A percentile compares a stretch with the other conserved stretches of the same genome.
phyloP scores from a whole-genome alignment of 2,329 filamentous ascomycete species.

The Arthrinium puccinioides region DNA sequence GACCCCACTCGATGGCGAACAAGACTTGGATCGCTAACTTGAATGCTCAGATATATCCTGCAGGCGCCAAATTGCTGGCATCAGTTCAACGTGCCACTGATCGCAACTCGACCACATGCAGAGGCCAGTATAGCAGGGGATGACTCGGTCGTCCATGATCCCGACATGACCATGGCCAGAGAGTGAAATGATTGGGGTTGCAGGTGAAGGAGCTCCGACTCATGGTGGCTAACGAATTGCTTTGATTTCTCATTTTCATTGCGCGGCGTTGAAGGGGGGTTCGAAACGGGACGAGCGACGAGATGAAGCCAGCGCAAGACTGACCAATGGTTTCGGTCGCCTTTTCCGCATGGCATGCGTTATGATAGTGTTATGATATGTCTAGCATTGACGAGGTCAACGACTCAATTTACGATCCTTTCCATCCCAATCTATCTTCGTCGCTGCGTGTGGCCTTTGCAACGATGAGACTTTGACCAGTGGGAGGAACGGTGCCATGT shows the following conservation, averaged over 20 bases:
- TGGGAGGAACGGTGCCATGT: no score
- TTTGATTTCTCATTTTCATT: neutral
- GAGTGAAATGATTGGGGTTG: no score
- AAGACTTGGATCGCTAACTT: neutral
- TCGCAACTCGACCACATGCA: conserved; percentile 14
- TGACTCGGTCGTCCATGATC: conserved; percentile 8
- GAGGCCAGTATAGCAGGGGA: conserved; percentile 14
- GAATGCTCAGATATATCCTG: conserved; percentile 54
- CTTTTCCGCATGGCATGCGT: no score
- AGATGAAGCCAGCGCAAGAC: no score
- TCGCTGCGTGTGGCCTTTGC: no score
- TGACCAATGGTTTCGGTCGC: no score
- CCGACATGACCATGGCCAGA: neutral
- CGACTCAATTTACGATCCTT: no score
- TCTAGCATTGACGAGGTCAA: no score
- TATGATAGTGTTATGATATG: no score
- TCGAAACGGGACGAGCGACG: neutral
- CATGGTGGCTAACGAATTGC: neutral
- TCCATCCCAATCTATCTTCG: no score
- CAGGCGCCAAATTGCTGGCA: conserved; percentile 73
- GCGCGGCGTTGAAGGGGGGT: conserved; percentile 1
- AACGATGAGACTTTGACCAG: no score
- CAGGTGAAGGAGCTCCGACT: no score
- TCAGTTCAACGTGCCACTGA: conserved; percentile 42
- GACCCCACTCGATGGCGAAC: neutral